These are phyloP conservation scores for Camellia sinensis DNA, from an alignment of 148 eudicot genomes.

Conservation along the genomic window DNA sequence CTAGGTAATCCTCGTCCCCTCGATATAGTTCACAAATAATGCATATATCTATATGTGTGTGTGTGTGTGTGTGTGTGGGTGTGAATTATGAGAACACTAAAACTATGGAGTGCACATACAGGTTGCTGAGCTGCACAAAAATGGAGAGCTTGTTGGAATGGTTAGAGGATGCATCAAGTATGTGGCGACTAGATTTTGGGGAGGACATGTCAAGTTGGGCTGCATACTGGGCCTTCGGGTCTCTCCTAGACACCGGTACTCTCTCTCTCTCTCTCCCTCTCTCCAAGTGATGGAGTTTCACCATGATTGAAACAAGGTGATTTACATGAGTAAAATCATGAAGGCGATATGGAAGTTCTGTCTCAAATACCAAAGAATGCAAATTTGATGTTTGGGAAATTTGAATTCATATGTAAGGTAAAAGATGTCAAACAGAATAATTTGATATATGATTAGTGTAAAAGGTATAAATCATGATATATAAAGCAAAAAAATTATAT, in stretches of 20 bases:
- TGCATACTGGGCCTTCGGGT: conserved; percentile 21
- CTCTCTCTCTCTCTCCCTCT: conserved; percentile 12
- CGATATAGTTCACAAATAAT: not conserved
- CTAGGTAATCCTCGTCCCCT: not conserved
- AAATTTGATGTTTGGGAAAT: too few species aligned
- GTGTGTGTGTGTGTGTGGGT: not conserved
- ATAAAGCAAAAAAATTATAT: not conserved
- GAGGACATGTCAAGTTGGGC: conserved; percentile 14
- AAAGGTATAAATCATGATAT: not conserved
- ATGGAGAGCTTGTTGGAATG: conserved; percentile 14
- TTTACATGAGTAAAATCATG: not conserved
- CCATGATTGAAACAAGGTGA: not conserved
- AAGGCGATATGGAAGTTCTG: not conserved
- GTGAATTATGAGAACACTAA: not conserved
- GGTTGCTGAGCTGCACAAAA: conserved; percentile 16
- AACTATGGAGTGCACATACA: conserved; percentile 2
- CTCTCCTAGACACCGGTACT: conserved; percentile 11
- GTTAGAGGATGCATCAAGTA: conserved; percentile 17
- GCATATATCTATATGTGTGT: not conserved
- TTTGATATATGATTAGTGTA: not conserved
- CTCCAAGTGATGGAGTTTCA: not conserved
- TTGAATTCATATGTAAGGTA: not conserved
- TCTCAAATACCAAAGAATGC: too few species aligned
- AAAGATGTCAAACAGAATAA: not conserved
- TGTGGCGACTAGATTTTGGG: conserved; percentile 16